Percentiles rank a stretch among this genome's conserved stretches.
Evolutionary conservation across 2,329 filamentous ascomycete genomes (phyloP).

Genomic region (Chrysoporthe austroafricana): DNA sequence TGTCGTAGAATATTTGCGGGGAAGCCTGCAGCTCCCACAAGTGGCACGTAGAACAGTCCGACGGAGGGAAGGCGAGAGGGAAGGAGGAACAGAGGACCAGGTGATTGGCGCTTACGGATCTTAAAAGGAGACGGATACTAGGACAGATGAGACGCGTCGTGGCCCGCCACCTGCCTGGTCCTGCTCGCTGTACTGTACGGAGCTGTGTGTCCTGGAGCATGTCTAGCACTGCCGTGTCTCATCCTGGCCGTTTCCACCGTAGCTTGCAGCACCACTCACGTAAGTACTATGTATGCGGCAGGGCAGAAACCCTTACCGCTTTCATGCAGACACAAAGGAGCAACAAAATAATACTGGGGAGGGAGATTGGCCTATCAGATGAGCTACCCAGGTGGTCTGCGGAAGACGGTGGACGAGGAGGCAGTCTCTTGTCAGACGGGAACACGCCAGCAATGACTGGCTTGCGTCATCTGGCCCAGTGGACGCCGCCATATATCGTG

Average conservation of each 20-base stretch:
- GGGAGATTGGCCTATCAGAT: not conserved
- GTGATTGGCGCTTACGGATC: not conserved
- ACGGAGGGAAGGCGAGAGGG: not conserved
- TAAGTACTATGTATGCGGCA: not conserved
- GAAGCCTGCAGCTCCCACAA: conserved; percentile 13
- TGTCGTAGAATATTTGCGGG: conserved; percentile 18
- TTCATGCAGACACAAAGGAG: not conserved
- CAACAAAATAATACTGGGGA: not conserved
- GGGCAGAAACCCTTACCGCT: not conserved
- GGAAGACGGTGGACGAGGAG: not conserved
- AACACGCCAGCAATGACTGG: conserved; percentile 16
- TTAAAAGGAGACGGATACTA: not conserved
- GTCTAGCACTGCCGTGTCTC: conserved; percentile 2
- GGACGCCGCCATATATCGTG: not conserved
- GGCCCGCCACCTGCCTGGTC: conserved; percentile 1
- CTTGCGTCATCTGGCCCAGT: conserved; percentile 15
- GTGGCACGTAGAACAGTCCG: not conserved
- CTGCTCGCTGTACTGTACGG: not conserved
- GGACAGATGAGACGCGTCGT: not conserved
- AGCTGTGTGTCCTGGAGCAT: not conserved
- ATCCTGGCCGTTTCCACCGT: not conserved
- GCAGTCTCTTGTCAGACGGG: not conserved
- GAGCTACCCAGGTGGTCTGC: not conserved
- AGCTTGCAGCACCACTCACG: not conserved
- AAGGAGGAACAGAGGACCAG: not conserved